Evolutionary conservation across 768 basidiomycete species (phyloP).

Genomic region (Lyophyllum shimeji): DNA sequence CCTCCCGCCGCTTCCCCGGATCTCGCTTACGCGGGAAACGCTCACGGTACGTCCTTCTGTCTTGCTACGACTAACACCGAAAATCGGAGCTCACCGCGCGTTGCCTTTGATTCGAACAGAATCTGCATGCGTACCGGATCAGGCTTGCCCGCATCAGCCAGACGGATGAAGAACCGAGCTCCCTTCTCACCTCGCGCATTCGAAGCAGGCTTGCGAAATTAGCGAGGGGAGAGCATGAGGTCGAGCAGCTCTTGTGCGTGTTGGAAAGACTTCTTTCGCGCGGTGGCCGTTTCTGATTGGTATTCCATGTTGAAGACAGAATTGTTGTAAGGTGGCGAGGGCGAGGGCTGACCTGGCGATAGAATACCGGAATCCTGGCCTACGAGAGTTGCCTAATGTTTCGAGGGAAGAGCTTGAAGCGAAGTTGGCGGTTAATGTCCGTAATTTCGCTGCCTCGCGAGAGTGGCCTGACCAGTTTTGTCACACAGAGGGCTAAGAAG

Average conservation of each 20-base stretch:
- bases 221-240: not conserved
- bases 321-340: conserved; percentile 3
- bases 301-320: not conserved
- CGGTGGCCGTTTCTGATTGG: not conserved
- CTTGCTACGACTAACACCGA: not conserved
- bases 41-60: conserved; percentile 25
- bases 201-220: conserved; percentile 1
- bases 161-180: conserved; percentile 6
- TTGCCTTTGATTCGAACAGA: conserved; percentile 11
- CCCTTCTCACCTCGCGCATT: conserved; percentile 1
- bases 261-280: not conserved
- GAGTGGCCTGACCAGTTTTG: not conserved
- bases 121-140: conserved; percentile 20
- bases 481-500: conserved; percentile 14
- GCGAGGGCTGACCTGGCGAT: conserved; percentile 5
- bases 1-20: not conserved
- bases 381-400: not conserved
- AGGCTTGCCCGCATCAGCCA: conserved; percentile 15
- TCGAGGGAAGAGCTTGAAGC: conserved; percentile 4
- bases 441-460: not conserved
- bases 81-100: not conserved
- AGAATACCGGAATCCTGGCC: conserved; percentile 3
- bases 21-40: conserved; percentile 15
- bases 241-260: conserved; percentile 2
- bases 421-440: conserved; percentile 1